Conservation (phyloP, 2,329 filamentous ascomycete genomes). For the Epichloe sp. region DNA sequence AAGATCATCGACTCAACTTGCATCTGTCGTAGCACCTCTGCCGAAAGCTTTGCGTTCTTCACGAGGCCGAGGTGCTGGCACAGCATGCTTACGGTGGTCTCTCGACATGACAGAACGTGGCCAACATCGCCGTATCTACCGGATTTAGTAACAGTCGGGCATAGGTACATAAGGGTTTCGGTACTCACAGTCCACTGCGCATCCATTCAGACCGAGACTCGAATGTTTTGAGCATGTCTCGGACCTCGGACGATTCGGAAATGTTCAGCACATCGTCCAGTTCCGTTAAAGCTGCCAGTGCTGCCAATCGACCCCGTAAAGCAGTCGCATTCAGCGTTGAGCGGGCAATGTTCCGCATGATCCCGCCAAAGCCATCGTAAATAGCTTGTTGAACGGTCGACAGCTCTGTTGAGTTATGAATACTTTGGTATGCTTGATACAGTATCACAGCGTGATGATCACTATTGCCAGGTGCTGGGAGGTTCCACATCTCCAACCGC, state of each 20-base stretch:
- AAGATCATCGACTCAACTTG: constrained; percentile 68
- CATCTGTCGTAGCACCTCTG: constrained; percentile 50
- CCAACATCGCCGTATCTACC: constrained; percentile 62
- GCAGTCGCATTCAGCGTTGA: constrained; percentile 35
- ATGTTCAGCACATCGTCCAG: constrained; percentile 64
- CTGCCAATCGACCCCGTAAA: constrained; percentile 42
- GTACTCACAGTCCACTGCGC: constrained; percentile 58
- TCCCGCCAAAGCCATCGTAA: constrained; percentile 47
- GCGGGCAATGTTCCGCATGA: constrained; percentile 43
- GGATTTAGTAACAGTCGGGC: constrained; percentile 7
- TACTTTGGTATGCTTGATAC: constrained; percentile 69
- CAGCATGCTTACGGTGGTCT: constrained; percentile 69
- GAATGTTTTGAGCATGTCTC: constrained; percentile 49
- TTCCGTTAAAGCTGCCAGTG: constrained; percentile 64
- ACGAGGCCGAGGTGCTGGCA: constrained; percentile 56
- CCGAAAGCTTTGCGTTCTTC: constrained; percentile 44
- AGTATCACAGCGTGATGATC: constrained; percentile 54
- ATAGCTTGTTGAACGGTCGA: constrained; percentile 41
- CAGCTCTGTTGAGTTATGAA: constrained; percentile 53
- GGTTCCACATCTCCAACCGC: constrained; percentile 82
- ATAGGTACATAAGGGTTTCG: background rate
- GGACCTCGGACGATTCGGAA: constrained; percentile 44
- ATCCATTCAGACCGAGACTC: constrained; percentile 62
- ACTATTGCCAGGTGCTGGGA: constrained; percentile 55
- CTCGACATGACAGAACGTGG: constrained; percentile 68